Evolutionary conservation across 257 asterid species (phyloP).

Genomic region (Plectranthus barbatus): DNA sequence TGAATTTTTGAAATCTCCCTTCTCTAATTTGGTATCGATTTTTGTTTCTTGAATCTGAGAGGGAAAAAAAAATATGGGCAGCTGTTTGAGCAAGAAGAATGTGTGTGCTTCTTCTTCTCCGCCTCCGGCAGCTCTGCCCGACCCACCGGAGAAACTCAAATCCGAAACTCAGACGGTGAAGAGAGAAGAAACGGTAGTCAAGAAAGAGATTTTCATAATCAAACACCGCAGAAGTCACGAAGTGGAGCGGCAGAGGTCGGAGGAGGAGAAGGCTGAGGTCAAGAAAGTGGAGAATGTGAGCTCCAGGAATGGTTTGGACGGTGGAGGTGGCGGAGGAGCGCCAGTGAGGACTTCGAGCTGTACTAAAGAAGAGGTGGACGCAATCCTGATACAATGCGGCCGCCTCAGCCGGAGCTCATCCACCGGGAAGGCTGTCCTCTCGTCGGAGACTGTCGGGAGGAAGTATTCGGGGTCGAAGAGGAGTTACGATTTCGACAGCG

Average conservation of each 20-base stretch:
- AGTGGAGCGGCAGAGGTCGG: conserved; percentile 35
- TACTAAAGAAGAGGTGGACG: conserved; percentile 91
- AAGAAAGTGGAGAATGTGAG: conserved; percentile 20
- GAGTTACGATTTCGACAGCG: conserved; percentile 82
- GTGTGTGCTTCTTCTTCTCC: conserved; percentile 35
- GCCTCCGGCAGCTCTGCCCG: conserved; percentile 20
- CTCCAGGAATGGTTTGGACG: not conserved
- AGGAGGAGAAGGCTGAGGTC: conserved; percentile 39
- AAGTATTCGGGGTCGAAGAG: conserved; percentile 91
- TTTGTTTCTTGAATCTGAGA: conserved; percentile 10
- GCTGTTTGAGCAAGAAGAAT: conserved; percentile 88
- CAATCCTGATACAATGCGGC: conserved; percentile 93
- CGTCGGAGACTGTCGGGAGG: conserved; percentile 38
- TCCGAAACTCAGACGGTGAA: conserved; percentile 32
- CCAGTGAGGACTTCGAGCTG: conserved; percentile 86
- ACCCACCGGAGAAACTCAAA: conserved; percentile 31
- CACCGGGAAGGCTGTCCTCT: conserved; percentile 40
- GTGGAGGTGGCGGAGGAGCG: conserved; percentile 27
- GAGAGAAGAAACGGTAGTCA: conserved; percentile 34
- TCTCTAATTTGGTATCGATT: not conserved
- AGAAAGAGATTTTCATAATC: conserved; percentile 67
- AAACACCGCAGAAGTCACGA: conserved; percentile 83
- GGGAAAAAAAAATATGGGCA: conserved; percentile 78
- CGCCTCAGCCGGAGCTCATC: conserved; percentile 94
- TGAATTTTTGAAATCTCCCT: not conserved